Conservation (phyloP, 176 grass and related monocot genomes). For the Saccharum spontaneum region DNA sequence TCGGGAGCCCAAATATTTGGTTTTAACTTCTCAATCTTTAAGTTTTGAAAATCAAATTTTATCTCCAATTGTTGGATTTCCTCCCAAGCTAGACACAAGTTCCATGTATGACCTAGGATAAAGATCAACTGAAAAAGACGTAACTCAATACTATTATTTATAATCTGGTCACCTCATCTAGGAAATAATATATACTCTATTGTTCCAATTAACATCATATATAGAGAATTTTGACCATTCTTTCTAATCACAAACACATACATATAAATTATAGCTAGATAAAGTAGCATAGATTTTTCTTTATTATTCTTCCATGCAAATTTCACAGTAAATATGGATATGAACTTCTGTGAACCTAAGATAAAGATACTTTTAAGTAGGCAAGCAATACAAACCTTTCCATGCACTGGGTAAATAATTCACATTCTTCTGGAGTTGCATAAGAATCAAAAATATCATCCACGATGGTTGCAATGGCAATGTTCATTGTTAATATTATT, state of each 20-base stretch:
- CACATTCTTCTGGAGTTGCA: neutral
- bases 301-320: no score
- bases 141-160: neutral
- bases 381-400: neutral
- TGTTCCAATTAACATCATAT: neutral
- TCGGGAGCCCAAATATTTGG: no score
- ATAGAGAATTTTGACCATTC: neutral
- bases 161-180: neutral
- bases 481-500: neutral
- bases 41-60: no score
- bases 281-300: neutral
- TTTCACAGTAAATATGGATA: no score
- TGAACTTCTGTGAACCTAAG: no score
- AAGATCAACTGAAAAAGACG: neutral
- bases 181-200: neutral
- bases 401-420: neutral
- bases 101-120: neutral
- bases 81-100: neutral
- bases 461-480: neutral
- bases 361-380: no score
- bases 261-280: neutral
- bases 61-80: neutral
- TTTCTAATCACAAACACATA: no score
- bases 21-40: no score
- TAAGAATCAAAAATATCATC: slow-evolving; percentile 13